These are phyloP conservation scores for Erythrophleum fordii DNA, from an alignment of 306 rosid species.

Conservation along the genomic window DNA sequence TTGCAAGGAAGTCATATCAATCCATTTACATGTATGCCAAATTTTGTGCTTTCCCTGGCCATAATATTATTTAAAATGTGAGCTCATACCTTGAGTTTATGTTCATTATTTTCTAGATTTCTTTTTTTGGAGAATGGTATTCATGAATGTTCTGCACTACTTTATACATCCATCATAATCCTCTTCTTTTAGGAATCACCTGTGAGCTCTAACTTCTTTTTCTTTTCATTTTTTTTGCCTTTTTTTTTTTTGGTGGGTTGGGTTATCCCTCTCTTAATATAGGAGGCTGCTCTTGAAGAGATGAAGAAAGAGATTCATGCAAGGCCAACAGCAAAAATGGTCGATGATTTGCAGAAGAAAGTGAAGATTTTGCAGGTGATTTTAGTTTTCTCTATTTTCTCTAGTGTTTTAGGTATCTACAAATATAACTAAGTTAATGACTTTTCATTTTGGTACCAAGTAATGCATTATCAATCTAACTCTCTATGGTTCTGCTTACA, in stretches of 20 bases:
- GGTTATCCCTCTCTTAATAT: constrained; percentile 35
- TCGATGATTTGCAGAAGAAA: constrained; percentile 89
- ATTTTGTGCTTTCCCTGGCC: constrained; percentile 9
- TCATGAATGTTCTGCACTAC: background rate
- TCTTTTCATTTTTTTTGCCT: too few relatives aligned
- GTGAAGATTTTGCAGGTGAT: constrained; percentile 94
- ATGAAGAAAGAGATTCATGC: constrained; percentile 88
- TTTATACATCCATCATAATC: background rate
- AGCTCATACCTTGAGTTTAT: constrained; percentile 1
- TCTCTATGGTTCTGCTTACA: constrained; percentile 43
- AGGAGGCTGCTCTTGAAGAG: constrained; percentile 78
- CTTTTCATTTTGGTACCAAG: constrained; percentile 22
- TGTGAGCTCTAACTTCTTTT: constrained; percentile 13
- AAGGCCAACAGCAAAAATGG: constrained; percentile 83
- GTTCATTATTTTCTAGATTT: background rate
- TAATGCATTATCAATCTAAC: constrained; percentile 34
- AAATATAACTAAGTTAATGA: background rate
- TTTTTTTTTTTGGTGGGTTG: too few relatives aligned
- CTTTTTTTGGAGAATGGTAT: background rate
- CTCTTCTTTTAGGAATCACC: background rate
- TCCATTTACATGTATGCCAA: constrained; percentile 15
- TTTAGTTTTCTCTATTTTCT: constrained; percentile 25
- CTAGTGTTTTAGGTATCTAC: constrained; percentile 2
- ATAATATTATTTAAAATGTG: background rate
- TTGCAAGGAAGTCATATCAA: constrained; percentile 18